Conservation (phyloP, 306 rosid genomes). For the Coriaria nepalensis region DNA sequence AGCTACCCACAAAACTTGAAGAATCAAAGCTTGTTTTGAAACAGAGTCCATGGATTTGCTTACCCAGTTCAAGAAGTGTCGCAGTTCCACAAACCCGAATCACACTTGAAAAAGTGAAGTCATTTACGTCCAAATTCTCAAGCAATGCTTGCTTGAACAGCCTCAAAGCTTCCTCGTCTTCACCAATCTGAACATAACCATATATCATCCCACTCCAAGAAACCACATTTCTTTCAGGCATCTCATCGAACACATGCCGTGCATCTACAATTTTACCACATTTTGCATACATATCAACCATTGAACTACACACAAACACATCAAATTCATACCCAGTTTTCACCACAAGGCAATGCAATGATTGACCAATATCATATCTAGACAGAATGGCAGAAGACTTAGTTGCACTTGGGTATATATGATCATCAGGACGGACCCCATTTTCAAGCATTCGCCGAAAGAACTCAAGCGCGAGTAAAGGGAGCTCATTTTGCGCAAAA, state of each 20-base stretch:
- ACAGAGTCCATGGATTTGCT: slow-evolving; percentile 56
- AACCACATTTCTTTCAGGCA: slow-evolving; percentile 64
- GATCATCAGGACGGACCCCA: slow-evolving; percentile 43
- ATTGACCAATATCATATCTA: slow-evolving; percentile 25
- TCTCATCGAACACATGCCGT: slow-evolving; percentile 47
- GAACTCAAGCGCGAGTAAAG: slow-evolving; percentile 32
- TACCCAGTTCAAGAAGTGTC: slow-evolving; percentile 64
- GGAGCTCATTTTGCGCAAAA: slow-evolving; percentile 67
- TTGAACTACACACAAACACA: slow-evolving; percentile 62
- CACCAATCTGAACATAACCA: slow-evolving; percentile 53
- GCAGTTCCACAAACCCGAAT: slow-evolving; percentile 51
- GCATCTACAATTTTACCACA: slow-evolving; percentile 36
- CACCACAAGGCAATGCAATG: slow-evolving; percentile 37
- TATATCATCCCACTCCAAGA: slow-evolving; percentile 84
- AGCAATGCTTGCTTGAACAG: slow-evolving; percentile 46
- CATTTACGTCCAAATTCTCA: slow-evolving; percentile 41
- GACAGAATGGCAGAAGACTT: slow-evolving; percentile 53
- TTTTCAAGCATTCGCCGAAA: slow-evolving; percentile 52
- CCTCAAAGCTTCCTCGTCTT: slow-evolving; percentile 47
- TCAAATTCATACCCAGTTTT: slow-evolving; percentile 41
- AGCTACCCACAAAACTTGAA: slow-evolving; percentile 67
- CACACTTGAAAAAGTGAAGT: slow-evolving; percentile 73
- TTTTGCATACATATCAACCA: slow-evolving; percentile 60
- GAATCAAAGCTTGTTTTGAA: slow-evolving; percentile 57
- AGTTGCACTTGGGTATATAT: slow-evolving; percentile 51